phyloP scores from a whole-genome alignment of 495 filamentous ascomycete species.

The Podospora conica region DNA sequence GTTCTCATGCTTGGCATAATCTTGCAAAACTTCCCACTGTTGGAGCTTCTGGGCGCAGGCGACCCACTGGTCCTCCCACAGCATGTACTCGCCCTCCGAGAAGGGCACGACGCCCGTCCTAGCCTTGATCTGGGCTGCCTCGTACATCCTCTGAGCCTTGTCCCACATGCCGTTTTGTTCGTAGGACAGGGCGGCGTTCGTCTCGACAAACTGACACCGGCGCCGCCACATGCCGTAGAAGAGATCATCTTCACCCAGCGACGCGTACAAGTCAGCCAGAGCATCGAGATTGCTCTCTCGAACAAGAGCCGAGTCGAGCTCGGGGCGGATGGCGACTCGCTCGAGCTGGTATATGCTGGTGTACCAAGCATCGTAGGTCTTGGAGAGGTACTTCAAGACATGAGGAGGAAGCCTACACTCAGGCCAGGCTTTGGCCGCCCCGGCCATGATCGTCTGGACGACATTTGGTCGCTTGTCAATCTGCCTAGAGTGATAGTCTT shows the following conservation, averaged over 20 bases:
- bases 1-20: constrained; percentile 99
- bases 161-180: constrained; percentile 99
- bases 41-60: constrained; percentile 96
- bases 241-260: constrained; percentile 87
- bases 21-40: constrained; percentile 94
- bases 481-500: constrained; percentile 90
- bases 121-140: constrained; percentile 93
- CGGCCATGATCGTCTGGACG: constrained; percentile 81
- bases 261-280: constrained; percentile 80
- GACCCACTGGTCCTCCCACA: constrained; percentile 99
- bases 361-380: constrained; percentile 94
- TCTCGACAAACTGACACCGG: constrained; percentile 90
- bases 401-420: constrained; percentile 89
- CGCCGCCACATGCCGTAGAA: constrained; percentile 98
- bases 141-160: constrained; percentile 92
- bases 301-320: constrained; percentile 73
- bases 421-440: constrained; percentile 71
- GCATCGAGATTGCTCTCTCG: constrained; percentile 94
- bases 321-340: constrained; percentile 71
- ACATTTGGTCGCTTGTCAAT: constrained; percentile 93
- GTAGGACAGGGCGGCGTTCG: constrained; percentile 91
- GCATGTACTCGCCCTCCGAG: constrained; percentile 93
- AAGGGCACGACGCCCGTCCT: constrained; percentile 88
- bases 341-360: constrained; percentile 79
- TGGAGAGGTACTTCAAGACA: constrained; percentile 86